Percentiles rank a stretch among this genome's conserved stretches.
Evolutionary conservation across 352 stramenopile genomes (phyloP).

Genomic region (Elongisporangium undulatum): DNA sequence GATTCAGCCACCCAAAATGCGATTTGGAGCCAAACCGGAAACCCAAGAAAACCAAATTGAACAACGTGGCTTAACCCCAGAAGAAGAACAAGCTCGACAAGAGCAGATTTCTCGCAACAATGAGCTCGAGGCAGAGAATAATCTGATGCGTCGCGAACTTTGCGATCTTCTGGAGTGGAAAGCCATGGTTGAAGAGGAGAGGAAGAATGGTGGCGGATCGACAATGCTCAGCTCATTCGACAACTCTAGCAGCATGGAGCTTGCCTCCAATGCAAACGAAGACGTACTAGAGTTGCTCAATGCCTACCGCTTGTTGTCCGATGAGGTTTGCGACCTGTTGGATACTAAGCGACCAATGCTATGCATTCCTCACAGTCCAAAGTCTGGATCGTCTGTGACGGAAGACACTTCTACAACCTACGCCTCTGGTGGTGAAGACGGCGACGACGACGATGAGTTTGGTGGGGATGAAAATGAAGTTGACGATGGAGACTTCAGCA

Average conservation of each 20-base stretch:
- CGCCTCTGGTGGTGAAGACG: constrained; percentile 37
- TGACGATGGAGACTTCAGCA: constrained; percentile 29
- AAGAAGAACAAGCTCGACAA: constrained; percentile 32
- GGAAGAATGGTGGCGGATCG: constrained; percentile 11
- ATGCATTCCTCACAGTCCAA: constrained; percentile 37
- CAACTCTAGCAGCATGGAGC: constrained; percentile 25
- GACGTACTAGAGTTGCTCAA: constrained; percentile 60
- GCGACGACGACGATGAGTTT: constrained; percentile 8
- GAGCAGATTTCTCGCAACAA: constrained; percentile 31
- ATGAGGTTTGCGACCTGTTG: constrained; percentile 49
- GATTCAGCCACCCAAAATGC: background rate
- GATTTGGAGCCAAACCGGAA: background rate
- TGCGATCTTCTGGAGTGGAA: constrained; percentile 77
- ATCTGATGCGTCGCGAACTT: constrained; percentile 59
- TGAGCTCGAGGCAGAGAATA: constrained; percentile 65
- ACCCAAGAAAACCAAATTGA: constrained; percentile 2
- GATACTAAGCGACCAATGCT: constrained; percentile 47
- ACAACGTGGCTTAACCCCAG: constrained; percentile 10
- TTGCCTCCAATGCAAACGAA: constrained; percentile 19
- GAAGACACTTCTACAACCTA: constrained; percentile 68
- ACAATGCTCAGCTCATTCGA: background rate
- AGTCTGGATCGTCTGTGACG: constrained; percentile 59
- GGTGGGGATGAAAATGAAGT: constrained; percentile 17
- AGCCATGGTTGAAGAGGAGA: constrained; percentile 46
- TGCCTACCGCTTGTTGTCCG: constrained; percentile 62